Percentiles rank a stretch among this genome's conserved stretches.
Evolutionary conservation across 1,139 yeast genomes (phyloP).

Genomic region (Pichia sp.): DNA sequence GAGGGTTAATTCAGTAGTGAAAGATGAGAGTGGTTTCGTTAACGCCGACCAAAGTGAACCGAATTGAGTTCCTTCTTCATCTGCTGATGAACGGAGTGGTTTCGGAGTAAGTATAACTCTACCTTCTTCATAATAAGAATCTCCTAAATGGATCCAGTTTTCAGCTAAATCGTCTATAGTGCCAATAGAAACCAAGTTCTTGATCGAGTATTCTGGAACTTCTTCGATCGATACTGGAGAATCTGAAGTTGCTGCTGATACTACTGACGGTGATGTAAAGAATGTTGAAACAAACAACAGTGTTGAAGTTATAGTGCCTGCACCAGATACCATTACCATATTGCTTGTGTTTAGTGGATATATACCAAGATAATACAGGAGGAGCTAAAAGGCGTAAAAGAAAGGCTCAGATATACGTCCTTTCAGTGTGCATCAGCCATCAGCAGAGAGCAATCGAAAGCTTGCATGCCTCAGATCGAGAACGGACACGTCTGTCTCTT

Average conservation of each 20-base stretch:
- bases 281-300: background rate
- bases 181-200: constrained; percentile 35
- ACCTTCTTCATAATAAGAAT: constrained; percentile 38
- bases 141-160: constrained; percentile 37
- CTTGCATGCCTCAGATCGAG: too few species aligned
- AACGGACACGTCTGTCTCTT: too few species aligned
- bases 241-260: background rate
- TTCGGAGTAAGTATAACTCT: constrained; percentile 45
- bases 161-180: constrained; percentile 22
- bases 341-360: too few species aligned
- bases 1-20: constrained; percentile 61
- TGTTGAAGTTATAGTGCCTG: too few species aligned
- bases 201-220: constrained; percentile 36
- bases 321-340: too few species aligned
- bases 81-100: constrained; percentile 27
- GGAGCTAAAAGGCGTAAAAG: too few species aligned
- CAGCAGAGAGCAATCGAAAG: too few species aligned
- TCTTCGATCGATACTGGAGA: constrained; percentile 4
- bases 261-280: background rate
- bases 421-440: too few species aligned
- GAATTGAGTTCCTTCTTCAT: constrained; percentile 23
- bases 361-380: too few species aligned
- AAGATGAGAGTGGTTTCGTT: constrained; percentile 38
- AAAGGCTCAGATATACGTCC: too few species aligned
- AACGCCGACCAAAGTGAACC: constrained; percentile 51